A percentile compares a stretch with the other conserved stretches of the same genome.
phyloP scores from a whole-genome alignment of 2,329 filamentous ascomycete species.

The Byssoonygena ceratinophila region DNA sequence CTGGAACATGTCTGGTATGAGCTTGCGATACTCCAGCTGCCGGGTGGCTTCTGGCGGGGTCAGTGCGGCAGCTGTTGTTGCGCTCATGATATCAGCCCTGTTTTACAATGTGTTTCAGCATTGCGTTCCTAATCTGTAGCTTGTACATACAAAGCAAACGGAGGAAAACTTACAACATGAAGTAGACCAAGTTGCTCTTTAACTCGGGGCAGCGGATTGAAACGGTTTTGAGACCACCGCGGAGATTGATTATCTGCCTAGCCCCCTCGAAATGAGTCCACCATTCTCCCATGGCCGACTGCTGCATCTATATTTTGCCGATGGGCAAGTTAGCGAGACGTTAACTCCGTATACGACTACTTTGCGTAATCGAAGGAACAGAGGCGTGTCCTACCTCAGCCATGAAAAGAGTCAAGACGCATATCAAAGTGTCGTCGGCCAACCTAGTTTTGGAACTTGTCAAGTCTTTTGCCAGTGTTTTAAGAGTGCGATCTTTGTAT shows the following conservation, averaged over 20 bases:
- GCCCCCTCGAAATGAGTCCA: conserved; percentile 19
- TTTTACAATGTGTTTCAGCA: neutral
- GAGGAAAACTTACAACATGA: conserved; percentile 17
- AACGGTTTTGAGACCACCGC: conserved; percentile 16
- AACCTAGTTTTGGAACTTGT: conserved; percentile 11
- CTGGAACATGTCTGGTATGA: conserved; percentile 12
- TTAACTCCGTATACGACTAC: no score
- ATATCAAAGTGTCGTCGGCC: conserved; percentile 14
- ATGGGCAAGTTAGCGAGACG: no score
- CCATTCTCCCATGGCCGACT: conserved; percentile 15
- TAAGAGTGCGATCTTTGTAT: conserved; percentile 14
- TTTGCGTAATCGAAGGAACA: neutral
- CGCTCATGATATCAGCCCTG: conserved; percentile 16
- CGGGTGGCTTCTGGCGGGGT: conserved; percentile 10
- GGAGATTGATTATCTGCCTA: conserved; percentile 17
- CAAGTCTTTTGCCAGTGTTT: conserved; percentile 8
- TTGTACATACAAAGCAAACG: neutral
- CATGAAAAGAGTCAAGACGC: conserved; percentile 15
- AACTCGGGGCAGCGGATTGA: conserved; percentile 6
- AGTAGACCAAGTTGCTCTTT: conserved; percentile 12
- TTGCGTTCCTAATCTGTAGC: neutral
- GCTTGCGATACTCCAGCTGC: conserved; percentile 13
- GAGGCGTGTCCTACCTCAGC: conserved; percentile 12
- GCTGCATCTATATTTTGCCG: conserved; percentile 10
- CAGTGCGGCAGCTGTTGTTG: conserved; percentile 11